Evolutionary conservation across 179 eudicot genomes (phyloP).

Genomic region (Silene noctiflora): DNA sequence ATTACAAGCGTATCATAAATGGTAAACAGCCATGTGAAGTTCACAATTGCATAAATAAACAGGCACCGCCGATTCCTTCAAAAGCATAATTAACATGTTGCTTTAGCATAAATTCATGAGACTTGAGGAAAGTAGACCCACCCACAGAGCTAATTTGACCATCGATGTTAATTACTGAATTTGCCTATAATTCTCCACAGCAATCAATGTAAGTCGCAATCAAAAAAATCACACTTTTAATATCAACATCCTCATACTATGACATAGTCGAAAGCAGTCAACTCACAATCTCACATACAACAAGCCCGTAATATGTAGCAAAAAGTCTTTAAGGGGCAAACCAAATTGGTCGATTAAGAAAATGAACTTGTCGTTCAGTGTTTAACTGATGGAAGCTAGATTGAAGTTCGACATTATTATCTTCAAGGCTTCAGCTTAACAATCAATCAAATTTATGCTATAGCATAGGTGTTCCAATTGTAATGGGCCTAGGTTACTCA

Average conservation of each 20-base stretch:
- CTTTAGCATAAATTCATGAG: no score
- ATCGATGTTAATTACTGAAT: no score
- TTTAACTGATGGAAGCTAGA: neutral
- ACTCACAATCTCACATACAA: neutral
- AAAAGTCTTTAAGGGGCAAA: neutral
- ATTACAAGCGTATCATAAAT: no score
- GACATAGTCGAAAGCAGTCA: conserved; percentile 5
- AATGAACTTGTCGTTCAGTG: neutral
- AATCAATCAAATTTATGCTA: neutral
- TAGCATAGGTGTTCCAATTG: neutral
- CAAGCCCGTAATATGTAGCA: neutral
- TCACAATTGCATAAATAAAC: no score
- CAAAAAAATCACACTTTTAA: neutral
- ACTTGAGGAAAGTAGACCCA: no score
- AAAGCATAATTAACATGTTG: no score
- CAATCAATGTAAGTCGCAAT: neutral
- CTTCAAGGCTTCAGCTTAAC: neutral
- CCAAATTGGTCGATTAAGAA: neutral
- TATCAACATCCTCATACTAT: conserved; percentile 1
- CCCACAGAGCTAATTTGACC: no score
- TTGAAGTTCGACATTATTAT: neutral
- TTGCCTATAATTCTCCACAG: no score
- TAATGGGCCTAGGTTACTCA: neutral
- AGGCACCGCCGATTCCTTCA: no score
- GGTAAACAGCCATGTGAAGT: no score